phyloP scores from a whole-genome alignment of 305 asterid genomes.

The Fraxinus paxiana region DNA sequence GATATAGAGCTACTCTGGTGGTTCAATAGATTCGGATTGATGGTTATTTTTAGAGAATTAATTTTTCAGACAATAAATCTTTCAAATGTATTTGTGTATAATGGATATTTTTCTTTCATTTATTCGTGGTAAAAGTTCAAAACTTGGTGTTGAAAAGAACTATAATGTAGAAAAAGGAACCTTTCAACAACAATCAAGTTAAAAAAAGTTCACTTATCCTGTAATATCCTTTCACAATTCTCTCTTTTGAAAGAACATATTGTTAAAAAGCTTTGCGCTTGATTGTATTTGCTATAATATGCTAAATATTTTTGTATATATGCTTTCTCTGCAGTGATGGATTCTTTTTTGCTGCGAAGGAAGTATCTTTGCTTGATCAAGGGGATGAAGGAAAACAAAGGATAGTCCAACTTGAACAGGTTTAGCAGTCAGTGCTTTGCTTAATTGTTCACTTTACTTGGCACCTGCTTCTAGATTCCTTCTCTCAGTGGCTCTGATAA shows the following conservation, averaged over 20 bases:
- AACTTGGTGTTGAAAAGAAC: background rate
- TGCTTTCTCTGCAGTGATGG: background rate
- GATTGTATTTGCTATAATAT: too few species aligned
- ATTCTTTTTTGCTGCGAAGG: background rate
- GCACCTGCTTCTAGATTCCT: background rate
- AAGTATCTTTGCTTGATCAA: background rate
- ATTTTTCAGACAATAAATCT: background rate
- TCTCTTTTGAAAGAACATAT: background rate
- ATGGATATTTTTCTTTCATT: background rate
- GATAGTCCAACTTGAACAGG: conserved; percentile 86
- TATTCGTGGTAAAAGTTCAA: background rate
- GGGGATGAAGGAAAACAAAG: conserved; percentile 39
- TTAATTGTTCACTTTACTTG: too few species aligned
- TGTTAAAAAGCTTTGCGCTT: background rate
- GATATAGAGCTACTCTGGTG: background rate
- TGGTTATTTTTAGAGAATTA: background rate
- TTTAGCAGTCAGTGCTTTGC: conserved; percentile 9
- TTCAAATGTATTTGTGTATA: background rate
- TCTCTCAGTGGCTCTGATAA: too few species aligned
- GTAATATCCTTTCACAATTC: too few species aligned
- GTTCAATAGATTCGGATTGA: background rate
- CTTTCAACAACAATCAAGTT: background rate
- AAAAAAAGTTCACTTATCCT: background rate
- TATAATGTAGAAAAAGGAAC: background rate
- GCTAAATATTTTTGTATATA: background rate